Conservation (phyloP, 768 basidiomycete genomes). For the Hortiboletus campestris region DNA sequence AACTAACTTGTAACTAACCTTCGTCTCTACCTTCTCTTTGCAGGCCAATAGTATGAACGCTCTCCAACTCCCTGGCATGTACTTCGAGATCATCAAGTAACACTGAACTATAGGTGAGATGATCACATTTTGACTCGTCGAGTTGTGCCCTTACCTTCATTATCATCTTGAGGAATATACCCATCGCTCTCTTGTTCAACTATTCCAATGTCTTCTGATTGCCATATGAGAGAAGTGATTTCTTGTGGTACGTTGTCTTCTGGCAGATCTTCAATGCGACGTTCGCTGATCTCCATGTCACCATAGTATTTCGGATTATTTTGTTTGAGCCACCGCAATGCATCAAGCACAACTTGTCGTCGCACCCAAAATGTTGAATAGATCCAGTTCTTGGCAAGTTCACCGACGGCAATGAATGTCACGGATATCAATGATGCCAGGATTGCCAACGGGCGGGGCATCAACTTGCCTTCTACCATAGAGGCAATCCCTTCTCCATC, state of each 20-base stretch:
- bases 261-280: conserved; percentile 24
- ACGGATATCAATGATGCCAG: conserved; percentile 35
- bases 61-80: too few relatives aligned
- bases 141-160: too few relatives aligned
- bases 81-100: too few relatives aligned
- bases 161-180: neutral
- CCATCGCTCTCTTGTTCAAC: conserved; percentile 29
- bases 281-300: conserved; percentile 23
- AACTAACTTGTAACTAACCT: too few relatives aligned
- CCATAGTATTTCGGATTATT: conserved; percentile 35
- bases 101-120: too few relatives aligned
- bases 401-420: conserved; percentile 34
- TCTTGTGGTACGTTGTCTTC: conserved; percentile 35
- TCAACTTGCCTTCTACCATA: conserved; percentile 35
- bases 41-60: too few relatives aligned
- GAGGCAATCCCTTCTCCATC: conserved; percentile 23
- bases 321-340: conserved; percentile 36
- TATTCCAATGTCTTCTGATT: conserved; percentile 37
- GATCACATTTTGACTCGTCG: too few relatives aligned
- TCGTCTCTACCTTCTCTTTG: too few relatives aligned
- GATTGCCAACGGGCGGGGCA: conserved; percentile 31
- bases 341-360: conserved; percentile 23
- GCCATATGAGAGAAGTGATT: conserved; percentile 16
- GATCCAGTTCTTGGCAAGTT: conserved; percentile 30
- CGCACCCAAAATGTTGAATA: conserved; percentile 34